Evolutionary conservation across 2,329 filamentous ascomycete species (phyloP).

Genomic region (Phialocephala subalpina): DNA sequence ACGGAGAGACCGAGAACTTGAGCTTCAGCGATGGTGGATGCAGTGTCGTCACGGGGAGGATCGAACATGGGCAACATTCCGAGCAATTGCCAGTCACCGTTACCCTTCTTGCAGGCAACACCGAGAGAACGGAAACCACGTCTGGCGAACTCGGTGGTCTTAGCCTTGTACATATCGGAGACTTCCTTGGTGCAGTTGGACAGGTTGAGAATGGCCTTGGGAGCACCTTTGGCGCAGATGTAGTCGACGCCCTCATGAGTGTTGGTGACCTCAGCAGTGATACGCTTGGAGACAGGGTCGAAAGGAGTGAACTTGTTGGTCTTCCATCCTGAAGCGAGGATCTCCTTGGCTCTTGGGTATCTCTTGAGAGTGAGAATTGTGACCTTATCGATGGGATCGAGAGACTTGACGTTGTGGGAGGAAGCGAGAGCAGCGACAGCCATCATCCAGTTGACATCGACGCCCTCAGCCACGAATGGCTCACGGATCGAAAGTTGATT

Average conservation of each 20-base stretch:
- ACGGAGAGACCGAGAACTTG: constrained; percentile 79
- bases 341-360: constrained; percentile 80
- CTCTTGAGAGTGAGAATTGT: constrained; percentile 79
- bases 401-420: constrained; percentile 80
- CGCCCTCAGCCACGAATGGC: constrained; percentile 78
- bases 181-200: constrained; percentile 72
- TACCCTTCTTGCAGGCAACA: constrained; percentile 81
- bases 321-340: constrained; percentile 77
- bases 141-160: constrained; percentile 78
- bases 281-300: constrained; percentile 83
- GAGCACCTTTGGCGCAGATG: constrained; percentile 79
- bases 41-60: constrained; percentile 80
- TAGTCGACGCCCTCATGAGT: constrained; percentile 68
- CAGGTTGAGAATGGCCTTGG: constrained; percentile 76
- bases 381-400: constrained; percentile 83
- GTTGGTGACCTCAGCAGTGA: constrained; percentile 73
- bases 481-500: constrained; percentile 81
- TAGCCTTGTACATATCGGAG: constrained; percentile 72
- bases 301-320: constrained; percentile 82
- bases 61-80: constrained; percentile 85
- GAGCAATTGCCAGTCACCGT: constrained; percentile 74
- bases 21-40: constrained; percentile 79
- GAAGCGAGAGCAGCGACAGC: constrained; percentile 79
- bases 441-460: constrained; percentile 88
- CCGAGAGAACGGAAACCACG: constrained; percentile 84